phyloP scores from a whole-genome alignment of 2,329 filamentous ascomycete species.

The Diaporthe sp. region DNA sequence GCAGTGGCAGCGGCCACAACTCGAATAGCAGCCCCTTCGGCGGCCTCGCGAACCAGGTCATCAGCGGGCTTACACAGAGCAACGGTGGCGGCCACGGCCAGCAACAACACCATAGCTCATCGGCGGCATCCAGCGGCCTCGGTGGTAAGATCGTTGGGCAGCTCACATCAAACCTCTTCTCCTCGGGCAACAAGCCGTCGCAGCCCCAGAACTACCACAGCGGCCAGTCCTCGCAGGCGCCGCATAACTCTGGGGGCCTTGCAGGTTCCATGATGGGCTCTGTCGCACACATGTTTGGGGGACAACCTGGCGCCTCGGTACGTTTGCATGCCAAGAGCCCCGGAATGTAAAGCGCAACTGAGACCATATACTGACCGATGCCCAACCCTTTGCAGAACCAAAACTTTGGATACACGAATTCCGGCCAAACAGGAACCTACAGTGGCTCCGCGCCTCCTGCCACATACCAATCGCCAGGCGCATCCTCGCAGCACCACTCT shows the following conservation, averaged over 20 bases:
- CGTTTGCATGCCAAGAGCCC: conserved; percentile 42
- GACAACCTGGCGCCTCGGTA: conserved; percentile 59
- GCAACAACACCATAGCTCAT: conserved; percentile 43
- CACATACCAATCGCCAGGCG: conserved; percentile 63
- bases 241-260: conserved; percentile 57
- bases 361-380: background rate
- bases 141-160: conserved; percentile 69
- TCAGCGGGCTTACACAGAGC: conserved; percentile 53
- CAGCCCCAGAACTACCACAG: conserved; percentile 65
- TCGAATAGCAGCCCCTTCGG: conserved; percentile 59
- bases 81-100: conserved; percentile 47
- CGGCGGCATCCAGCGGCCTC: conserved; percentile 51
- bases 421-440: conserved; percentile 68
- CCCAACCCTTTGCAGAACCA: conserved; percentile 47
- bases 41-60: conserved; percentile 62
- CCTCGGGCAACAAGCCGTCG: conserved; percentile 62
- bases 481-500: conserved; percentile 45
- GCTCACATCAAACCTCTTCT: conserved; percentile 68
- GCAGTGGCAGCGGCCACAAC: conserved; percentile 52
- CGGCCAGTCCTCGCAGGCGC: conserved; percentile 55
- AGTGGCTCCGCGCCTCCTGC: conserved; percentile 73
- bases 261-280: conserved; percentile 68
- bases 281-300: conserved; percentile 66
- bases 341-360: background rate
- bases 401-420: conserved; percentile 74